phyloP scores from a whole-genome alignment of 1,284 basidiomycete genomes.

The Fistulinella cinereoalba region DNA sequence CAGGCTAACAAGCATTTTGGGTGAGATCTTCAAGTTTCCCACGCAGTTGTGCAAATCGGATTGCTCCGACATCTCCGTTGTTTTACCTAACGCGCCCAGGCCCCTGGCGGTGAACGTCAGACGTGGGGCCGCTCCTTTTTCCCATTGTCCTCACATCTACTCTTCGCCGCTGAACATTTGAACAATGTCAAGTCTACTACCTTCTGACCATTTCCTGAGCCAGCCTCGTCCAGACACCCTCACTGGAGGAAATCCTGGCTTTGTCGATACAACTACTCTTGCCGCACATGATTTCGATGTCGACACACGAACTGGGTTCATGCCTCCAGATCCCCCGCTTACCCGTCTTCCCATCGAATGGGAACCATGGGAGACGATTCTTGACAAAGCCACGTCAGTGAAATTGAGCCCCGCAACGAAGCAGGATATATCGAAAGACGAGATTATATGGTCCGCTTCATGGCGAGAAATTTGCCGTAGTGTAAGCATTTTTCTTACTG shows the following conservation, averaged over 20 bases:
- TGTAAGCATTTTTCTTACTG: slow-evolving; percentile 41
- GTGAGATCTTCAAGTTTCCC: no score
- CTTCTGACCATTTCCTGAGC: slow-evolving; percentile 61
- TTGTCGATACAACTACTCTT: slow-evolving; percentile 77
- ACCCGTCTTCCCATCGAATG: slow-evolving; percentile 58
- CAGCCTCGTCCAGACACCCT: slow-evolving; percentile 56
- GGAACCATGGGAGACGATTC: slow-evolving; percentile 70
- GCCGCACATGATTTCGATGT: slow-evolving; percentile 95
- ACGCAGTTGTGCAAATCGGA: no score
- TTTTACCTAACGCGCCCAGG: no score
- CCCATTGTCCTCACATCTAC: no score
- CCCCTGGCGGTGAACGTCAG: no score
- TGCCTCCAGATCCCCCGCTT: slow-evolving; percentile 80
- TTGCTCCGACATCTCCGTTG: no score
- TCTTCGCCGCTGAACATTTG: no score
- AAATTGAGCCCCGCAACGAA: slow-evolving; percentile 58
- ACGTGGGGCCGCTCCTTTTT: no score
- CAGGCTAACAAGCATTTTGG: no score
- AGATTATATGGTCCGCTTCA: slow-evolving; percentile 43
- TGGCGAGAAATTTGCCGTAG: slow-evolving; percentile 61
- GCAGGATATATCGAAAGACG: slow-evolving; percentile 40
- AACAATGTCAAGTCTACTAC: slow-evolving; percentile 29
- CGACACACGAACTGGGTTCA: slow-evolving; percentile 87
- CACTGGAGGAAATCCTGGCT: slow-evolving; percentile 36
- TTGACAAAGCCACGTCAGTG: slow-evolving; percentile 50